A percentile compares a stretch with the other conserved stretches of the same genome.
Evolutionary conservation across 2,329 filamentous ascomycete genomes (phyloP).

Genomic region (Raffaelea albimanens): DNA sequence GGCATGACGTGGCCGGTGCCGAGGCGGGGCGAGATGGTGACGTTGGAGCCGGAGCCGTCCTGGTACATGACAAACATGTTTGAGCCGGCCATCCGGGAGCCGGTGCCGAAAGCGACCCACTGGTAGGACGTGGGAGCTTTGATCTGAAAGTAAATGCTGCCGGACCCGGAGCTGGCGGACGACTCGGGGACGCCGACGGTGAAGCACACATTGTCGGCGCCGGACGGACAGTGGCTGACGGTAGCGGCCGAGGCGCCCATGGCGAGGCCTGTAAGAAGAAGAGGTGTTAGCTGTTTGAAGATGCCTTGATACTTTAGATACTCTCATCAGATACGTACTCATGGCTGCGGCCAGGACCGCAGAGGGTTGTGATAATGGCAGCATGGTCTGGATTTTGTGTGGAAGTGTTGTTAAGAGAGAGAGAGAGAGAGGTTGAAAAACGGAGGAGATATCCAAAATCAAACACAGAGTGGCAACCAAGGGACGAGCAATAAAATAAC

Average conservation of each 20-base stretch:
- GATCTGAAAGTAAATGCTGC: slow-evolving; percentile 54
- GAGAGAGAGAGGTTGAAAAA: too few species aligned
- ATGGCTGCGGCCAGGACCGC: too few species aligned
- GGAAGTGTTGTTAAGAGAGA: too few species aligned
- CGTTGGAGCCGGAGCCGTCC: slow-evolving; percentile 44
- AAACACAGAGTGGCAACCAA: too few species aligned
- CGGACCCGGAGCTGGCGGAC: slow-evolving; percentile 36
- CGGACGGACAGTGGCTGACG: slow-evolving; percentile 27
- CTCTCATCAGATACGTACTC: neutral
- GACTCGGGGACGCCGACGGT: slow-evolving; percentile 43
- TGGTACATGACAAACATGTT: slow-evolving; percentile 57
- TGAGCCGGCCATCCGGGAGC: slow-evolving; percentile 41
- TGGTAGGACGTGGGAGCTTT: slow-evolving; percentile 39
- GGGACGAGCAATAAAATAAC: too few species aligned
- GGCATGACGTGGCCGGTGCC: slow-evolving; percentile 40
- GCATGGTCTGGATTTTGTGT: too few species aligned
- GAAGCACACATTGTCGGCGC: slow-evolving; percentile 38
- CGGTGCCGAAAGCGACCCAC: slow-evolving; percentile 53
- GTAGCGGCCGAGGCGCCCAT: slow-evolving; percentile 1
- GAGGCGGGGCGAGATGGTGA: slow-evolving; percentile 50
- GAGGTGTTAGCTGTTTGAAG: neutral
- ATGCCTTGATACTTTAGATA: neutral
- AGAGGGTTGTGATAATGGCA: too few species aligned
- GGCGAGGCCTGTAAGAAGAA: slow-evolving; percentile 5
- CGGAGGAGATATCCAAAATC: too few species aligned